phyloP scores from a whole-genome alignment of 805 yeast species.

The Candida hungchunana region DNA sequence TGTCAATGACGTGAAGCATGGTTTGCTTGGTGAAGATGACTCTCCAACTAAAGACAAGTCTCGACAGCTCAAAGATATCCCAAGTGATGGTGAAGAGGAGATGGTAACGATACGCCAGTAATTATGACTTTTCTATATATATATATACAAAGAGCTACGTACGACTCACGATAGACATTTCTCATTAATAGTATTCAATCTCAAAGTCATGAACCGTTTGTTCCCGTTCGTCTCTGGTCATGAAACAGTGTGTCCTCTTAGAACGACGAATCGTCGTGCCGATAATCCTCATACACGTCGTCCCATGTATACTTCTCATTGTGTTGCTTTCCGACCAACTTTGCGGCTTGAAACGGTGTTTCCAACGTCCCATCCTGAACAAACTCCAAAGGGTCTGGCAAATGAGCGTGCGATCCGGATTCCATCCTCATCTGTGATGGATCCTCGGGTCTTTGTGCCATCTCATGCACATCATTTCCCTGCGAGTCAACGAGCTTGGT shows the following conservation, averaged over 20 bases:
- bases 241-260: conserved; percentile 10
- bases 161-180: conserved; percentile 1
- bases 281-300: conserved; percentile 27
- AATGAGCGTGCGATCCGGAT: conserved; percentile 5
- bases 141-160: not conserved
- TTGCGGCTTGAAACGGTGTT: conserved; percentile 24
- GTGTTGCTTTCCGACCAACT: conserved; percentile 16
- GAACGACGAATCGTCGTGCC: conserved; percentile 25
- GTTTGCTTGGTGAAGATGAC: conserved; percentile 35
- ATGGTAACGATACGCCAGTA: conserved; percentile 19
- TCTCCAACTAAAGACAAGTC: conserved; percentile 5
- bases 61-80: not conserved
- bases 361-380: conserved; percentile 20
- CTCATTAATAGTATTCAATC: too few relatives aligned
- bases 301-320: conserved; percentile 26
- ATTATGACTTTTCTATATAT: too few relatives aligned
- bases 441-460: not conserved
- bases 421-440: conserved; percentile 3
- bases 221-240: conserved; percentile 10
- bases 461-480: conserved; percentile 25
- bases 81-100: conserved; percentile 15
- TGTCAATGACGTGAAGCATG: conserved; percentile 44
- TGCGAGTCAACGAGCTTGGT: conserved; percentile 22
- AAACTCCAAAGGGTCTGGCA: conserved; percentile 27
- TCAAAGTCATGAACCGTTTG: conserved; percentile 4